phyloP scores from a whole-genome alignment of 2,329 filamentous ascomycete genomes.

The Alternaria tenuissima region DNA sequence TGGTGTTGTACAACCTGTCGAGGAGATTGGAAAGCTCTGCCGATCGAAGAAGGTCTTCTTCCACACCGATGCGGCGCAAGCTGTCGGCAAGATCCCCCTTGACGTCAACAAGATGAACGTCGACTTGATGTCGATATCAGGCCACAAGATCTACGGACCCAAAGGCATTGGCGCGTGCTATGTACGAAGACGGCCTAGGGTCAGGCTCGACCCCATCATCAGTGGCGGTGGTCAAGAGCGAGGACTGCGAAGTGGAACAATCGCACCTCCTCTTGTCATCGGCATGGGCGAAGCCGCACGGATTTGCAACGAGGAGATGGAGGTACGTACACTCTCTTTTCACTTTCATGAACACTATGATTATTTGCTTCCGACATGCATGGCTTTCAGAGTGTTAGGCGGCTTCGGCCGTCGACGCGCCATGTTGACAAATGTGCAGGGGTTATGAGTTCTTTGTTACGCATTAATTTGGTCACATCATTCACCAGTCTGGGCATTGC shows the following conservation, averaged over 20 bases:
- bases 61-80: constrained; percentile 95
- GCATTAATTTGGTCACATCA: background rate
- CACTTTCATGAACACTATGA: constrained; percentile 61
- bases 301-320: constrained; percentile 87
- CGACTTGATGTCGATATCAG: constrained; percentile 98
- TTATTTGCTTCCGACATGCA: constrained; percentile 86
- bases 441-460: constrained; percentile 63
- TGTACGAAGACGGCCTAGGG: constrained; percentile 88
- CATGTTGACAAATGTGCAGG: constrained; percentile 68
- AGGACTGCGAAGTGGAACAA: constrained; percentile 90
- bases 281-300: constrained; percentile 96
- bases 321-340: constrained; percentile 68
- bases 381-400: constrained; percentile 77
- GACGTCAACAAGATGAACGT: constrained; percentile 99
- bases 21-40: constrained; percentile 92
- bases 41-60: constrained; percentile 94
- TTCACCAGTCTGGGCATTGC: constrained; percentile 7
- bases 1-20: constrained; percentile 95
- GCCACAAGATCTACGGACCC: constrained; percentile 97
- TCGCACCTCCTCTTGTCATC: constrained; percentile 86
- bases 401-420: constrained; percentile 44
- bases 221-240: constrained; percentile 95
- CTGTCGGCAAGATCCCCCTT: constrained; percentile 96
- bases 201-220: constrained; percentile 95
- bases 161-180: constrained; percentile 98